phyloP scores from a whole-genome alignment of 2,329 filamentous ascomycete genomes.

The Diaporthe citrichinensis region DNA sequence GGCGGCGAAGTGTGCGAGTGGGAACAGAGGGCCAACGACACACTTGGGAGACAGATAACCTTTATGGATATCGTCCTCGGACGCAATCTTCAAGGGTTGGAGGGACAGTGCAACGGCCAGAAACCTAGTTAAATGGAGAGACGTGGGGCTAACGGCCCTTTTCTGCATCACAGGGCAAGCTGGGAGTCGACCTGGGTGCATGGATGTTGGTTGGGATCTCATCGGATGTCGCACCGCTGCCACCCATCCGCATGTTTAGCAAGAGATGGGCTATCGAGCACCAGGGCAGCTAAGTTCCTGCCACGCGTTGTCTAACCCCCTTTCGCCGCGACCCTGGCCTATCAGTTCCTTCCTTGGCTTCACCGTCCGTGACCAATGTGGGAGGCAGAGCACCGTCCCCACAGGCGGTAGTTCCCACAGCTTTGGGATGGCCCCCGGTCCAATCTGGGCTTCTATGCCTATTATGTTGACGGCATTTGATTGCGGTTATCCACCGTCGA shows the following conservation, averaged over 20 bases:
- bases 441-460: slow-evolving; percentile 12
- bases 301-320: slow-evolving; percentile 26
- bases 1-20: not conserved
- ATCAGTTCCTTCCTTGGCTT: slow-evolving; percentile 25
- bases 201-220: not conserved
- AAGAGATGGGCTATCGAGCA: not conserved
- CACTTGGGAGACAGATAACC: not conserved
- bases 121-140: slow-evolving; percentile 13
- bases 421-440: slow-evolving; percentile 21
- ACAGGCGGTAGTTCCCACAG: slow-evolving; percentile 20
- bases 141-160: slow-evolving; percentile 30
- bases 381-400: slow-evolving; percentile 1
- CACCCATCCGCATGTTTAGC: slow-evolving; percentile 1
- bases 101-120: not conserved
- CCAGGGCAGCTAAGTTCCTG: slow-evolving; percentile 20
- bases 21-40: not conserved
- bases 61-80: slow-evolving; percentile 19
- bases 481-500: slow-evolving; percentile 26
- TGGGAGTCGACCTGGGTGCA: slow-evolving; percentile 20
- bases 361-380: slow-evolving; percentile 6
- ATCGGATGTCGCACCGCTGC: slow-evolving; percentile 25
- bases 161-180: slow-evolving; percentile 25
- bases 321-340: not conserved
- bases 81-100: not conserved
- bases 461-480: slow-evolving; percentile 27